Percentiles rank a stretch among this genome's conserved stretches.
phyloP scores from a whole-genome alignment of 169 alveolate genomes.

The Eimeria acervulina region DNA sequence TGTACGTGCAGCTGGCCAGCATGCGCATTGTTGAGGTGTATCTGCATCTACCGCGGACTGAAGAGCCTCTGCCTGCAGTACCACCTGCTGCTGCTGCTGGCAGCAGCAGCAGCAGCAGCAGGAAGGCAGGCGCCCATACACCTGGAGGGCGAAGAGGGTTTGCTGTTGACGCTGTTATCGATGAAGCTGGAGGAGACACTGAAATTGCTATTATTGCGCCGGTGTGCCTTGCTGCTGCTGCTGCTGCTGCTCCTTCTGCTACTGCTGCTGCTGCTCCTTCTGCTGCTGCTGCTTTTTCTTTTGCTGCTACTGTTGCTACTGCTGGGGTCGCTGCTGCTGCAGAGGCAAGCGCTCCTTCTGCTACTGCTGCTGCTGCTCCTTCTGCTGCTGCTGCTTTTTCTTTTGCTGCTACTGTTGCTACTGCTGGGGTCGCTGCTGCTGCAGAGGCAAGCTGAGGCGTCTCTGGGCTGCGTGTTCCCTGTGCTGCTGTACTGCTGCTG shows the following conservation, averaged over 20 bases:
- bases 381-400: no score
- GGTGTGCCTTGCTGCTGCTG: constrained; percentile 37
- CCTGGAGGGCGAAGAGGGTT: constrained; percentile 22
- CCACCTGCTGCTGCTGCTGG: not conserved
- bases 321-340: no score
- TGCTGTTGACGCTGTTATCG: constrained; percentile 40
- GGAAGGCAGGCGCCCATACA: not conserved
- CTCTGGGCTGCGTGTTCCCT: not conserved
- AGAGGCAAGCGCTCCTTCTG: no score
- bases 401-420: no score
- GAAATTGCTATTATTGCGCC: constrained; percentile 73
- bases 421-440: no score
- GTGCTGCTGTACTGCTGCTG: no score
- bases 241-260: no score
- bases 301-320: no score
- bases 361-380: no score
- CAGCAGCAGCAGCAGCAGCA: not conserved
- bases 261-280: no score
- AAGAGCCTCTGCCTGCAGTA: not conserved
- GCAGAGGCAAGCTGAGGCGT: no score
- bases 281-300: no score
- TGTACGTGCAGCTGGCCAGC: constrained; percentile 31
- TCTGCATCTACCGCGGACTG: constrained; percentile 14
- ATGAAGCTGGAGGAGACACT: constrained; percentile 76
- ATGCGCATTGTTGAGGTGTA: constrained; percentile 41